A percentile compares a stretch with the other conserved stretches of the same genome.
These are phyloP conservation scores for Ceratocystis destructans DNA, from an alignment of 2,329 filamentous ascomycete genomes.

Conservation along the genomic window DNA sequence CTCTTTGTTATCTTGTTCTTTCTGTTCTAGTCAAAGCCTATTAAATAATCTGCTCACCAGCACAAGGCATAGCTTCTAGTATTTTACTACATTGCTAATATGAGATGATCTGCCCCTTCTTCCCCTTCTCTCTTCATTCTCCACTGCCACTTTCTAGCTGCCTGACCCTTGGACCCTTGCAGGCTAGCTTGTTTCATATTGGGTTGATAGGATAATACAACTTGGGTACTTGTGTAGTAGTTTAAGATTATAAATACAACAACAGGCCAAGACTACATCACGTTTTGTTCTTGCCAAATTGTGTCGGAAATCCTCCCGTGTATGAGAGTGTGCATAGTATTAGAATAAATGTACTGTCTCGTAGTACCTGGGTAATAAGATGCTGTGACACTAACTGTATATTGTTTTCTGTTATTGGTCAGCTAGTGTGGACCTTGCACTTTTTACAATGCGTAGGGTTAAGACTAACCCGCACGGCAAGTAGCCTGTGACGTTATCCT, in stretches of 20 bases:
- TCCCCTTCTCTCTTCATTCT: background rate
- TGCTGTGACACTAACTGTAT: background rate
- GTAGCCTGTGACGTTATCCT: background rate
- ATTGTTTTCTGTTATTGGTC: no score
- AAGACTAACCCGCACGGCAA: no score
- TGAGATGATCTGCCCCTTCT: background rate
- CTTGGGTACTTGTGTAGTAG: background rate
- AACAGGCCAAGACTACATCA: background rate
- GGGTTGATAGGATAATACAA: background rate
- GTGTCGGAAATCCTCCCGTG: background rate
- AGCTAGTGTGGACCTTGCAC: no score
- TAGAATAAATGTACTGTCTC: no score
- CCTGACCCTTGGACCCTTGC: background rate
- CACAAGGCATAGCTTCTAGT: background rate
- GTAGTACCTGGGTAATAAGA: background rate
- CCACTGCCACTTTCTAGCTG: background rate
- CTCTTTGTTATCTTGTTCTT: background rate
- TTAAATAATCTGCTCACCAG: background rate
- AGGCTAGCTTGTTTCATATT: slow-evolving; percentile 6
- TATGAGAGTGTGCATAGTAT: background rate
- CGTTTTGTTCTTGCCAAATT: background rate
- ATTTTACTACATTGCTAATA: background rate
- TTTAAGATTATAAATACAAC: background rate
- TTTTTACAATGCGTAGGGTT: no score
- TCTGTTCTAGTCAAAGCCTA: background rate